Evolutionary conservation across 345 rosid genomes (phyloP).

Genomic region (Eucalyptus viminalis): DNA sequence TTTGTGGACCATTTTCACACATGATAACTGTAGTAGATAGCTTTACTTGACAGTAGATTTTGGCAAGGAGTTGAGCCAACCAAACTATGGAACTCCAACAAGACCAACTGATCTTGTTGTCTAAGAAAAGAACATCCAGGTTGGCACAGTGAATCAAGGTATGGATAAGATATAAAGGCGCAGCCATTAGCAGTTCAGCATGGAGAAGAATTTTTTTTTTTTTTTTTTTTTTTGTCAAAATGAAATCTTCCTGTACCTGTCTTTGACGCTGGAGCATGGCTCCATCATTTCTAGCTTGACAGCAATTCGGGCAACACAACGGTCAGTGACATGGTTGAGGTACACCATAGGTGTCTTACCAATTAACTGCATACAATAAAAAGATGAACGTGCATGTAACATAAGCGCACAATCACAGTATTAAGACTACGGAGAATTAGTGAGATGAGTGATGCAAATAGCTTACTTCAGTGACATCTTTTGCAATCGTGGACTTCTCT

Average conservation of each 20-base stretch:
- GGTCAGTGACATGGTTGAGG: constrained; percentile 62
- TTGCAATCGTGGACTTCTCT: constrained; percentile 34
- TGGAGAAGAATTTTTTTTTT: neutral
- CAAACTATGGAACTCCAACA: neutral
- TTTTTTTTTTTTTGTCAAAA: neutral
- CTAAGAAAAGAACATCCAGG: neutral
- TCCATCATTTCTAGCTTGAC: constrained; percentile 87
- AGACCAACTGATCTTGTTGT: neutral
- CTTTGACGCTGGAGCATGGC: constrained; percentile 91
- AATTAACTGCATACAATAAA: constrained; percentile 23
- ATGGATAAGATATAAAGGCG: neutral
- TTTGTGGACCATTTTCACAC: neutral
- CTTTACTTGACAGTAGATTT: neutral
- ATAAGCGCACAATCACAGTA: neutral
- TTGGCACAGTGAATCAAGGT: neutral
- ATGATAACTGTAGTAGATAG: neutral
- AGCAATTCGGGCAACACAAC: constrained; percentile 64
- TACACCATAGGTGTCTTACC: constrained; percentile 83
- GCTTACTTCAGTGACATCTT: constrained; percentile 56
- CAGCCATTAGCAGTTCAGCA: neutral
- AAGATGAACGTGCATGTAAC: neutral
- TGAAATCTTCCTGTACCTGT: constrained; percentile 29
- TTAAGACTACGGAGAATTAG: neutral
- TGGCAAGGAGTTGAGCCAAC: neutral
- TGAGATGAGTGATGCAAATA: neutral